A percentile compares a stretch with the other conserved stretches of the same genome.
These are phyloP conservation scores for Gnomoniopsis smithogilvyi DNA, from an alignment of 2,329 filamentous ascomycete genomes.

Conservation along the genomic window DNA sequence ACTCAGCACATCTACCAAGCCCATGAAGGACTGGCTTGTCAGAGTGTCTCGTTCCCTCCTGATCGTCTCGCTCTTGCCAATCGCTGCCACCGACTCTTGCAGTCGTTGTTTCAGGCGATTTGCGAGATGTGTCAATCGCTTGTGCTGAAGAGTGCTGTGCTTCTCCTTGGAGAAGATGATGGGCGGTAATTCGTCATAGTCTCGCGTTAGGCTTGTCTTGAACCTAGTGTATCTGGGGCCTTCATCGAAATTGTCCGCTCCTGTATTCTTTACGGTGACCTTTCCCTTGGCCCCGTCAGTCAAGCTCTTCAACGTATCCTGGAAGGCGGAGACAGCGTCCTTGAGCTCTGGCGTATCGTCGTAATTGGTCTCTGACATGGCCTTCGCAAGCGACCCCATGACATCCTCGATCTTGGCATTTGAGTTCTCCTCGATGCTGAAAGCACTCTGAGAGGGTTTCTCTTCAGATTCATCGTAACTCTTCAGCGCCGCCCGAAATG, in stretches of 20 bases:
- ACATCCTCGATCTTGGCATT: neutral
- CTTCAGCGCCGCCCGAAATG: conserved; percentile 9
- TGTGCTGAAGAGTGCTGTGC: conserved; percentile 20
- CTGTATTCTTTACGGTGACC: neutral
- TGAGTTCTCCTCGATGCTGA: neutral
- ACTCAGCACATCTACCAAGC: conserved; percentile 41
- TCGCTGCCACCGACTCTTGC: conserved; percentile 29
- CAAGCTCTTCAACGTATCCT: neutral
- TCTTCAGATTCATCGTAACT: conserved; percentile 1
- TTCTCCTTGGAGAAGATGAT: conserved; percentile 21
- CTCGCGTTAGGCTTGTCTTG: neutral
- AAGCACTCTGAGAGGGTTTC: neutral
- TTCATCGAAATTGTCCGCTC: too few relatives aligned
- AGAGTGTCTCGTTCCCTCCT: conserved; percentile 24
- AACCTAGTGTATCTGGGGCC: too few relatives aligned
- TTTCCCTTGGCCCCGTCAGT: neutral
- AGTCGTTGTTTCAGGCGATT: conserved; percentile 26
- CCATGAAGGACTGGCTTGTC: conserved; percentile 49
- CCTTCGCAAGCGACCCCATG: neutral
- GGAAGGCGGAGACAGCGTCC: neutral
- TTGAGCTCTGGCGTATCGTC: neutral
- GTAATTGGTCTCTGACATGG: neutral
- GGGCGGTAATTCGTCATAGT: neutral
- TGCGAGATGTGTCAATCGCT: conserved; percentile 20
- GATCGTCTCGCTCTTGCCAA: conserved; percentile 30